phyloP scores from a whole-genome alignment of 139 green algal species.

The Micractinium sp. region DNA sequence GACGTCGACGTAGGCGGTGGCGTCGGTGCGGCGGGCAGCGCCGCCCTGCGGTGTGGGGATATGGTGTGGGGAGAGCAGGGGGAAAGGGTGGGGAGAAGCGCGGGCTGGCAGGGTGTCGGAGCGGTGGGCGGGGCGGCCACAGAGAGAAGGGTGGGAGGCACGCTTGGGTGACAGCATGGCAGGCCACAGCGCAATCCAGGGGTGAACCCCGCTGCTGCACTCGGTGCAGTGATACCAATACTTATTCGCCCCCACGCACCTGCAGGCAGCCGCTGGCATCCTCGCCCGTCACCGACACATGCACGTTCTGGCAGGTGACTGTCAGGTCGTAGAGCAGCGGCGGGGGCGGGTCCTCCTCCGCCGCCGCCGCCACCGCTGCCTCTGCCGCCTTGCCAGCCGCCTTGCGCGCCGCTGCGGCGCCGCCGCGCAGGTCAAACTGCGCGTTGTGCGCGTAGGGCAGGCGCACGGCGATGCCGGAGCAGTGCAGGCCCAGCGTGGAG shows the following conservation, averaged over 20 bases:
- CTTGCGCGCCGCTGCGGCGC: not conserved
- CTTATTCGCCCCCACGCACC: not conserved
- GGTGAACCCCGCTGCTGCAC: no score
- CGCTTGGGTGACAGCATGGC: no score
- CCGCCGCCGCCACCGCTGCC: not conserved
- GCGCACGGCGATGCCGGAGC: slow-evolving; percentile 43
- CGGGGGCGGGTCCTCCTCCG: not conserved
- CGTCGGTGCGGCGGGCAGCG: slow-evolving; percentile 28
- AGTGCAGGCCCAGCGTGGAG: slow-evolving; percentile 24
- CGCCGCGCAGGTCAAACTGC: slow-evolving; percentile 2
- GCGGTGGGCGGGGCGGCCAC: no score
- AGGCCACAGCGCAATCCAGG: not conserved
- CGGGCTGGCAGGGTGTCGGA: no score
- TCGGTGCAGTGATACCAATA: no score
- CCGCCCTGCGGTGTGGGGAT: slow-evolving; percentile 2
- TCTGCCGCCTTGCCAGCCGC: not conserved
- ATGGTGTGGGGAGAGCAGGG: not conserved
- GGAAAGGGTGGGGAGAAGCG: no score
- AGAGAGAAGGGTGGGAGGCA: no score
- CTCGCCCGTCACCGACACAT: slow-evolving; percentile 13
- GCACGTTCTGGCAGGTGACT: slow-evolving; percentile 37
- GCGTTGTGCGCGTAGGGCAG: slow-evolving; percentile 46
- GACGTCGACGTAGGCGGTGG: slow-evolving; percentile 41
- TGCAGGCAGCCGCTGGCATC: slow-evolving; percentile 16
- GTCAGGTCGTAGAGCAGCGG: slow-evolving; percentile 34